phyloP scores from a whole-genome alignment of 202 grass and related monocot genomes.

The Carex arenaria region DNA sequence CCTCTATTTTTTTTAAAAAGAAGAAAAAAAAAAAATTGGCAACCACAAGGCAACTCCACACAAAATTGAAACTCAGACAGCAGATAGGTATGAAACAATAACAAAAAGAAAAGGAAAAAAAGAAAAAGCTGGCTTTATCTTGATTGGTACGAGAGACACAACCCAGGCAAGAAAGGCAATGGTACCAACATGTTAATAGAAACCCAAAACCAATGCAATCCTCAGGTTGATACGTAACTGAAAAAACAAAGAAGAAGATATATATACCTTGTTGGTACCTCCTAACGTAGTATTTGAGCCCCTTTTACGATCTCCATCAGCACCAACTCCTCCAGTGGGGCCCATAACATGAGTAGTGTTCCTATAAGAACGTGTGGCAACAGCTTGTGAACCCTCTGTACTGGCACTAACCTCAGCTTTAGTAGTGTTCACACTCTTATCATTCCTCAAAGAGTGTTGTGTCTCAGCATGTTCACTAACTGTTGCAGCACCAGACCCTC shows the following conservation, averaged over 20 bases:
- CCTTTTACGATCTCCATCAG: background rate
- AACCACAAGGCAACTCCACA: background rate
- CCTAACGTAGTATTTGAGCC: background rate
- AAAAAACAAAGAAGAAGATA: background rate
- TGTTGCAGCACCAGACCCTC: background rate
- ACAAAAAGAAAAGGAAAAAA: background rate
- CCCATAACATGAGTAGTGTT: background rate
- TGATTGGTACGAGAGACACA: background rate
- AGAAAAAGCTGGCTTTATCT: background rate
- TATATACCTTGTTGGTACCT: conserved; percentile 29
- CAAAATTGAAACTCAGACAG: background rate
- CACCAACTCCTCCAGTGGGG: background rate
- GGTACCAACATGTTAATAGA: background rate
- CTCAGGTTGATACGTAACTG: background rate
- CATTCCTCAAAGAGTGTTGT: background rate
- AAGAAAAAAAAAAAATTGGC: too few species aligned
- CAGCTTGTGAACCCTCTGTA: background rate
- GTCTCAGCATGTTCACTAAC: background rate
- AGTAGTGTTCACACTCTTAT: background rate
- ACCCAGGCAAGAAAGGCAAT: background rate
- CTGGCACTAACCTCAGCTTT: background rate
- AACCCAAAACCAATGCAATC: background rate
- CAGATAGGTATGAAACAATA: background rate
- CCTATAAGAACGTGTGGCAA: background rate
- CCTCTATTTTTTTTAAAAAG: too few species aligned